Evolutionary conservation across 306 rosid genomes (phyloP), one percentile per base, ranked within the genome.

Genomic region (Echinosophora koreensis): DNA sequence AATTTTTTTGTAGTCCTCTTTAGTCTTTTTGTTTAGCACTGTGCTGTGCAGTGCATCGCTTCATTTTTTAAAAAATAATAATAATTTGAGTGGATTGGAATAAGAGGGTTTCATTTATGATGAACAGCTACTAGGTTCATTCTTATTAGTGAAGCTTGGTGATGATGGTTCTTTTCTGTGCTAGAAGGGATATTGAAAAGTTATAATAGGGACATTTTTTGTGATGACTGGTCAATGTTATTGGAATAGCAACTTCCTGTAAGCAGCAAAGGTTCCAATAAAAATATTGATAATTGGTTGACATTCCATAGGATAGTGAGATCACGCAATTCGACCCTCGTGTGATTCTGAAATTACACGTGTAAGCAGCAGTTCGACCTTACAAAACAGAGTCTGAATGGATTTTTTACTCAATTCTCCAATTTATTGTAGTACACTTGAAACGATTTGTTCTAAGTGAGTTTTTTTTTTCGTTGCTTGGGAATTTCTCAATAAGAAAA

Each of bases 1-100:
- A 59, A 71, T 38, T 76, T 49, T 76, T 76, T 51, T 60, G 1
- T 32, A 32, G 73, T 5, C 64, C n/a, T n/a, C n/a, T n/a, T n/a
- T n/a, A n/a, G n/a, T 47, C 60, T n/a, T 8, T 8, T 30, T n/a
- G 6, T 12, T 62, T 5, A 14, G 71, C 60, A 46, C 47, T 5
- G 38, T 60, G 42, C 66, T 17, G 13, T 46, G 55, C 75, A 18
- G 52, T 71, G 8, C 18, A 6, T 46, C n/a, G 2, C 66, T 66
- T 28, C 7, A 57, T 37, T 47, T 66, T 39, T 66, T 39, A 41
- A 0, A 14, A 34, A 63, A 32, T 28, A 28, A 30, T 30, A 74
- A 61, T 60, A 60, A 11, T 22, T 54, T 38, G 57, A 46, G 13
- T 57, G 3, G 65, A 47, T 46, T 74, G 62, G 34, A 57, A 47